Base-by-base conservation (phyloP, 441 rosid genomes). In the Raphanus hybrid region DNA sequence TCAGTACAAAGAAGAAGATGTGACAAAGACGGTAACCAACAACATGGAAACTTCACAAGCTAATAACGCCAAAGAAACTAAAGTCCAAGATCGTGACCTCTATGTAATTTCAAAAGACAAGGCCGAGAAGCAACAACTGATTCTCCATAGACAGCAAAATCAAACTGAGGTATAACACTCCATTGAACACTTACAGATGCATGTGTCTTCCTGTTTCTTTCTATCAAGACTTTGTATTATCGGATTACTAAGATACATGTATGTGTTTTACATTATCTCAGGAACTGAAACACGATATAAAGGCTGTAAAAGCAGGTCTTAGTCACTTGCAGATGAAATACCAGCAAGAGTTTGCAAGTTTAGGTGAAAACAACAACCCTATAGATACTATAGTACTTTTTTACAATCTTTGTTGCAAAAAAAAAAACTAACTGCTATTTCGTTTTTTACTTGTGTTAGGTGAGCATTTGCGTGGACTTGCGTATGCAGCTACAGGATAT, bases 401-500 rank as follows among this genome's bases (percentile, higher is more conserved):
- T 34, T 5, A 34, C 37, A 34, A 34, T 34, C 37, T 34, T 34
- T 34, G 6, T 34, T 34, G 37, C 37, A 34, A 34, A 29, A 29
- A 34, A 34, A 29, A 29, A 34, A 34, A 6, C 6, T 5, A 34
- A 34, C 7, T 34, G 37, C 37, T 34, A 34, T 34, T 34, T 34
- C 37, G 37, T 29, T 23, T 45, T 75, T 67, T 78, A 78, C 64
- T 68, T 69, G 82, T 60, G 26, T 67, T 72, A 90, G 95, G 91
- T 27, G 82, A 81, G 61, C 88, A 86, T 67, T 76, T 89, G 86
- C 78, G 78, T 61, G 64, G 85, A 57, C 77, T 90, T 75, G 80
- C 92, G 60, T 59, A 70, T 69, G 92, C 89, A 77, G 87, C 95
- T 74, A 67, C 87, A 8, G 88, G 91, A 79, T 90, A 89, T 83